Base-by-base conservation (phyloP, 2,329 filamentous ascomycete genomes). In the Mycocentrospora acerina region DNA sequence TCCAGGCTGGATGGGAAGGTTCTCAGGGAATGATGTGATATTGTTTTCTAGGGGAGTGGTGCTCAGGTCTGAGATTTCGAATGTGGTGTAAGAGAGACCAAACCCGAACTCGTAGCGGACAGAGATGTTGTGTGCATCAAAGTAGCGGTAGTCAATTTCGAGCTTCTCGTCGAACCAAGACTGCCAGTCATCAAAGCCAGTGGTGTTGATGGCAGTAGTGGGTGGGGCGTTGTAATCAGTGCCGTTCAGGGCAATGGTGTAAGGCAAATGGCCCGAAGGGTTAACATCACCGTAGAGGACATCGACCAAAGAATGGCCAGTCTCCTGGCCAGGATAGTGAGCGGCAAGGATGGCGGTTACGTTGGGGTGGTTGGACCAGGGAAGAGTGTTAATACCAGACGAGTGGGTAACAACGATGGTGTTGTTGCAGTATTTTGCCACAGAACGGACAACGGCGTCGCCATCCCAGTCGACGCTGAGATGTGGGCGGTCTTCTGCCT, bases 31-130 rank as follows among this genome's bases (percentile, higher is more conserved):
- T 66, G 88, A 81, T 29, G 82, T 81, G 28, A 85, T 85, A 1
- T 82, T 73, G 66, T 31, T 69, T 72, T 46, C 74, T 33, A 76
- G 64, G 37, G 75, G 73, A 37, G 73, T 55, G 27, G 88, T 69
- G 28, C 73, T 56, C 15, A 93, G 68, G 60, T 86, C 73, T 17
- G 82, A 79, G 69, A 89, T 87, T 43, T 79, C 65, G 60, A 94
- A 91, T 8, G 77, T 88, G 5, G 87, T 88, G 75, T 93, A 94
- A 2, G 53, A 58, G 8, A 94, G 73, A 42, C 89, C 89, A 57
- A 79, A 86, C 5, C 88, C 88, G 55, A 93, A 94, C 57, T 90
- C 86, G 66, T 83, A 93, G 47, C 86, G 79, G 2, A 87, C 85
- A 1, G 79, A 78, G 32, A 80, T 77, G 51, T 80, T 74, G 32